These are phyloP conservation scores for Fomitopsis pinicola DNA, from an alignment of 1,284 basidiomycete genomes.

Conservation along the genomic window DNA sequence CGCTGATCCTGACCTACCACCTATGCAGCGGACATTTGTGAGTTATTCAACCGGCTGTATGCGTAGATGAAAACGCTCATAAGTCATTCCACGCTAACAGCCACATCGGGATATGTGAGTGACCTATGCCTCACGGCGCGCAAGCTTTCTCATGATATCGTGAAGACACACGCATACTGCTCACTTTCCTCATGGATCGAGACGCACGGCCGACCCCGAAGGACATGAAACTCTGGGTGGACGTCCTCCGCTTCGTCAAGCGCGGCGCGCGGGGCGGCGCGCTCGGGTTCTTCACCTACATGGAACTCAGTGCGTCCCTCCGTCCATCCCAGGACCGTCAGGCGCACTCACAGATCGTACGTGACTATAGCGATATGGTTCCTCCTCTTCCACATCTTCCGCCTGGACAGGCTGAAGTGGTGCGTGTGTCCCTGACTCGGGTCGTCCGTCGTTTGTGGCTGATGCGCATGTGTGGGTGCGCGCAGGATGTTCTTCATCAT, in stretches of 20 bases:
- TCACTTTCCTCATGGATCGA: slow-evolving; percentile 54
- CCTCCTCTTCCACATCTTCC: slow-evolving; percentile 41
- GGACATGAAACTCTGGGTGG: slow-evolving; percentile 66
- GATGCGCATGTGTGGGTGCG: neutral
- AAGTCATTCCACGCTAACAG: slow-evolving; percentile 19
- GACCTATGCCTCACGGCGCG: neutral
- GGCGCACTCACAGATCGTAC: neutral
- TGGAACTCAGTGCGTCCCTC: slow-evolving; percentile 45
- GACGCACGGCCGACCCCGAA: slow-evolving; percentile 44
- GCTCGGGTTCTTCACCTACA: slow-evolving; percentile 62
- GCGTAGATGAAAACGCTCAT: neutral
- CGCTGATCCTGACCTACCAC: neutral
- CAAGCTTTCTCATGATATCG: neutral
- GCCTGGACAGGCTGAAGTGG: slow-evolving; percentile 42
- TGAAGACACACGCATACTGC: slow-evolving; percentile 51
- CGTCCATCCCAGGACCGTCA: neutral
- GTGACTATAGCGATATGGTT: slow-evolving; percentile 41
- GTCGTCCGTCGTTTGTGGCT: neutral
- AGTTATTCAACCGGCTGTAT: slow-evolving; percentile 12
- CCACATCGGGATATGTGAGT: slow-evolving; percentile 48
- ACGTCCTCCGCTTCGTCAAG: slow-evolving; percentile 56
- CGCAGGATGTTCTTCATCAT: slow-evolving; percentile 43
- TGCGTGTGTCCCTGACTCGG: slow-evolving; percentile 15
- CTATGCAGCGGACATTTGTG: slow-evolving; percentile 35
- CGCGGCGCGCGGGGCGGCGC: slow-evolving; percentile 48